Conservation (phyloP, 495 filamentous ascomycete species). For the Lasiosphaeriaceae sp. region DNA sequence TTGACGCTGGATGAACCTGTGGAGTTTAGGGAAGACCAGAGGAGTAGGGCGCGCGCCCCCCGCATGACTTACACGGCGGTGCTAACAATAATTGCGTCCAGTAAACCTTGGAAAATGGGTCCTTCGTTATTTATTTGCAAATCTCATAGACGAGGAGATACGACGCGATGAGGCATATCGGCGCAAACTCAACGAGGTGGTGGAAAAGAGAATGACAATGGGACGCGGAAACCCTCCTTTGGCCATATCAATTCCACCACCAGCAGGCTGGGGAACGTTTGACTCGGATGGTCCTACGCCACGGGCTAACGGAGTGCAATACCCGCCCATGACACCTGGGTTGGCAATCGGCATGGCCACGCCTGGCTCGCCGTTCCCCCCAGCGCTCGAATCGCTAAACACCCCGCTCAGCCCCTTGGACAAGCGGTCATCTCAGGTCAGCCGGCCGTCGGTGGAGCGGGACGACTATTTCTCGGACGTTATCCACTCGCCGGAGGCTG, state of each 20-base stretch:
- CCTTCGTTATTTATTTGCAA: conserved; percentile 85
- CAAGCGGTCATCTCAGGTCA: conserved; percentile 28
- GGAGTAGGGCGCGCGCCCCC: conserved; percentile 59
- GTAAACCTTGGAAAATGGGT: conserved; percentile 98
- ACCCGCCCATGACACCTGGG: conserved; percentile 62
- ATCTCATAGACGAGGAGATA: conserved; percentile 85
- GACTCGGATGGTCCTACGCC: conserved; percentile 54
- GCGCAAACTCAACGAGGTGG: conserved; percentile 57
- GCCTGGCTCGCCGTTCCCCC: conserved; percentile 43
- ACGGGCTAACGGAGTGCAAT: conserved; percentile 56
- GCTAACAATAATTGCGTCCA: conserved; percentile 31
- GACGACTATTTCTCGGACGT: conserved; percentile 46
- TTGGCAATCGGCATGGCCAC: conserved; percentile 77
- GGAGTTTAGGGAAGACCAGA: conserved; percentile 88
- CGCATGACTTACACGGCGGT: background rate
- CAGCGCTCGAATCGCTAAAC: conserved; percentile 35
- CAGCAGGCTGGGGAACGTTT: conserved; percentile 44
- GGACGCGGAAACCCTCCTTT: conserved; percentile 55
- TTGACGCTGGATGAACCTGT: conserved; percentile 63
- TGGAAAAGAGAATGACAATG: conserved; percentile 51
- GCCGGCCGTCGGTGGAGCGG: conserved; percentile 37
- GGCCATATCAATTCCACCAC: conserved; percentile 67
- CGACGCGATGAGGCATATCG: conserved; percentile 72
- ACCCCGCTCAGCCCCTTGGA: conserved; percentile 38
- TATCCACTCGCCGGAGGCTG: conserved; percentile 36